Evolutionary conservation across 2,329 filamentous ascomycete genomes (phyloP), one percentile per base, ranked within the genome.

Genomic region (Trichophyton mentagrophytes): DNA sequence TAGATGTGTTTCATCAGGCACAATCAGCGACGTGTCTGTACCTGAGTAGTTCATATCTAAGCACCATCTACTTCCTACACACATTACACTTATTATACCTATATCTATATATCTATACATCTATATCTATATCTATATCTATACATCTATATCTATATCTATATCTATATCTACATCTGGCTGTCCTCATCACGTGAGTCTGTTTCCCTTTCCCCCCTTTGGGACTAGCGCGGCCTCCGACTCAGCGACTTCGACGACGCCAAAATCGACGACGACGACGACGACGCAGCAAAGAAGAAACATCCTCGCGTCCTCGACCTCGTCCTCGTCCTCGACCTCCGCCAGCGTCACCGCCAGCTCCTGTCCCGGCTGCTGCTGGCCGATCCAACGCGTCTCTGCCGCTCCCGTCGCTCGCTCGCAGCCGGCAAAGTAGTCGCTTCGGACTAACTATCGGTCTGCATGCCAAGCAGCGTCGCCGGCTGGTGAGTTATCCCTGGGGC

Each of bases 391-490:
- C 46, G 8, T 51, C 20, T 51, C 46, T 51, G 20, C 11, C 17
- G n/a, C 46, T 49, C n/a, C 22, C n/a, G 11, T 20, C 22, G n/a
- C 49, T 36, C 9, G 9, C 25, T 33, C n/a, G 8, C 7, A 15
- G 22, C 22, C 46, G 46, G 11, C 22, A 13, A n/a, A 15, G 22
- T 17, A 30, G 27, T 17, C 27, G 27, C 27, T 17, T 30, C 27
- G 8, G 15, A 6, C 25, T 42, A 46, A 62, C 58, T 49, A 57
- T 51, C 60, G 58, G 33, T 64, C 62, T 69, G 66, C 66, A 66
- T 65, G 65, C 66, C 66, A 68, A 66, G 65, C 63, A 69, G 67
- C 69, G 71, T 66, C 69, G 69, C 70, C 69, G 69, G 67, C 66
- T 70, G 67, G 69, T 68, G 65, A 67, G 69, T 68, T 66, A 67